Percentiles rank a stretch among this genome's conserved stretches.
Conservation (phyloP, 2,329 filamentous ascomycete genomes). For the Didymella arachidicola region DNA sequence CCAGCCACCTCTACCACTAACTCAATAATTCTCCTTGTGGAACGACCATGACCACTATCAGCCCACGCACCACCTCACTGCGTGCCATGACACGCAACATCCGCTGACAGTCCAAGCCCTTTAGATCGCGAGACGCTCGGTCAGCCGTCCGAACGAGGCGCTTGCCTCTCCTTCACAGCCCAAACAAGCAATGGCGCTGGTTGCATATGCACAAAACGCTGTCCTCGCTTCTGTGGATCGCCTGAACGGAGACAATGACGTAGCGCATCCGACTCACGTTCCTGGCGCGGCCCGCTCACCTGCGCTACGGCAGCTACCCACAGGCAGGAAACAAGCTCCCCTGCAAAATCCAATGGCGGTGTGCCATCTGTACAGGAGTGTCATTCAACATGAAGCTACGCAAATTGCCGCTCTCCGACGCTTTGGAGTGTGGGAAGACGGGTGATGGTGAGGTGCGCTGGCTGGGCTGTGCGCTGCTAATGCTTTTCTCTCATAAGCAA, state of each 20-base stretch:
- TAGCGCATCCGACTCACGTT: slow-evolving; percentile 37
- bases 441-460: slow-evolving; percentile 33
- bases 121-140: not conserved
- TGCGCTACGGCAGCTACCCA: slow-evolving; percentile 30
- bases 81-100: not conserved
- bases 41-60: slow-evolving; percentile 4
- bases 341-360: slow-evolving; percentile 40
- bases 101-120: not conserved
- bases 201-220: slow-evolving; percentile 18
- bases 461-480: slow-evolving; percentile 24
- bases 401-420: slow-evolving; percentile 13
- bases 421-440: slow-evolving; percentile 21
- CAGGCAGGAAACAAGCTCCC: slow-evolving; percentile 28
- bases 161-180: not conserved
- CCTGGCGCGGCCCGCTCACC: slow-evolving; percentile 35
- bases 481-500: slow-evolving; percentile 27
- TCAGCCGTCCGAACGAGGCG: slow-evolving; percentile 5
- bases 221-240: slow-evolving; percentile 11
- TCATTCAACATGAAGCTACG: slow-evolving; percentile 40
- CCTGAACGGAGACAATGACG: slow-evolving; percentile 11
- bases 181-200: slow-evolving; percentile 15
- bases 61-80: not conserved
- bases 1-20: slow-evolving; percentile 14
- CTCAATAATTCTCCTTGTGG: not conserved
- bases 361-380: slow-evolving; percentile 49